Evolutionary conservation across 257 asterid genomes (phyloP), one percentile per base, ranked within the genome.

Genomic region (Oldenlandia corymbosa): DNA sequence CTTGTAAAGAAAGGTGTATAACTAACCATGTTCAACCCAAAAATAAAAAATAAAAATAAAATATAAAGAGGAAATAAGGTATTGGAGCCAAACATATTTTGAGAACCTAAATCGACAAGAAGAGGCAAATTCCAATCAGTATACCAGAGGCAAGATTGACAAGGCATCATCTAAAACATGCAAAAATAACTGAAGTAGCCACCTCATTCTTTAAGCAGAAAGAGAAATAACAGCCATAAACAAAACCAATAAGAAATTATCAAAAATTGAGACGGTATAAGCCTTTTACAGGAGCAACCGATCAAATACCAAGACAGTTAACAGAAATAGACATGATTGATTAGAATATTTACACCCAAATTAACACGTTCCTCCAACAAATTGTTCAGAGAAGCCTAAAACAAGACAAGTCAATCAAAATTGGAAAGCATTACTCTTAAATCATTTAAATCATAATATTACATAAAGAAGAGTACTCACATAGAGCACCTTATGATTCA

Each of bases 151-250:
- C 42, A 60, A 24, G 24, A 13, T 2, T 28, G 1, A 17, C 46
- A 50, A n/a, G n/a, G n/a, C n/a, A n/a, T n/a, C 26, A 62, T n/a
- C 37, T 62, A 16, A 45, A 61, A 27, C 55, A 45, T 43, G 43
- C 66, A 43, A 62, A 36, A 28, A 5, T 28, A 27, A 61, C 52
- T 18, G 26, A 58, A n/a, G 20, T 12, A 60, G 42, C 66, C 17
- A 60, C 27, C 41, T 3, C 24, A 42, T n/a, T 8, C 48, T 16
- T 43, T 23, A 27, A 45, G 56, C 28, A 45, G 30, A 60, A 17
- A 45, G 34, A 4, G 23, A 3, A 34, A 5, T 28, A 13, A n/a
- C n/a, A n/a, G n/a, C n/a, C n/a, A n/a, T n/a, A n/a, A n/a, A n/a
- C n/a, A n/a, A n/a, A n/a, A n/a, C n/a, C n/a, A n/a, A n/a, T n/a